Conservation (phyloP, 345 rosid genomes). For the Cardamine resedifolia region DNA sequence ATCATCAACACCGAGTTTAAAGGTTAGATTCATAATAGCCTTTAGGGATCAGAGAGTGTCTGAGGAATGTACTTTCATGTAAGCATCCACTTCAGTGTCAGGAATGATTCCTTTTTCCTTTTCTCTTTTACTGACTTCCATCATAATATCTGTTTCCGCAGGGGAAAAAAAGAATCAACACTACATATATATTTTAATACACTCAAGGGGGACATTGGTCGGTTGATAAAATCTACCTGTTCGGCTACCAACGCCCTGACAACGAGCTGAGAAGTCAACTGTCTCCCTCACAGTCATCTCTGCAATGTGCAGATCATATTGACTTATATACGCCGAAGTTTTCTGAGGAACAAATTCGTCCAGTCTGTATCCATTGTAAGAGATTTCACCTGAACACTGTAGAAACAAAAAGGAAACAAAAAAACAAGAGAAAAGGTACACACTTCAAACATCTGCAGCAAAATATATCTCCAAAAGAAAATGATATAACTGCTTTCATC, state of each 20-base stretch:
- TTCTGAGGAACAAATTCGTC: conserved; percentile 59
- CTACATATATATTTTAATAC: background rate
- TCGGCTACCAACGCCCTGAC: conserved; percentile 60
- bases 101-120: conserved; percentile 82
- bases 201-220: background rate
- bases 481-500: background rate
- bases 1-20: conserved; percentile 2
- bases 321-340: conserved; percentile 58
- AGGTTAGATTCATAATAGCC: background rate
- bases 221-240: conserved; percentile 37
- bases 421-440: conserved; percentile 15
- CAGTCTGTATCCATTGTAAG: conserved; percentile 45
- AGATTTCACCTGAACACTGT: conserved; percentile 56
- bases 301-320: conserved; percentile 52
- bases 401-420: background rate
- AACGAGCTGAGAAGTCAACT: conserved; percentile 55
- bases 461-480: background rate
- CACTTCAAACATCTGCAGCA: conserved; percentile 21
- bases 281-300: conserved; percentile 72
- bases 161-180: background rate
- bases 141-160: conserved; percentile 56
- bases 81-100: conserved; percentile 82
- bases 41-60: background rate
- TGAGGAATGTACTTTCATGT: conserved; percentile 60
- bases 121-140: conserved; percentile 73